phyloP scores from a whole-genome alignment of 2,329 filamentous ascomycete species.

The Cladophialophora chaetospira region DNA sequence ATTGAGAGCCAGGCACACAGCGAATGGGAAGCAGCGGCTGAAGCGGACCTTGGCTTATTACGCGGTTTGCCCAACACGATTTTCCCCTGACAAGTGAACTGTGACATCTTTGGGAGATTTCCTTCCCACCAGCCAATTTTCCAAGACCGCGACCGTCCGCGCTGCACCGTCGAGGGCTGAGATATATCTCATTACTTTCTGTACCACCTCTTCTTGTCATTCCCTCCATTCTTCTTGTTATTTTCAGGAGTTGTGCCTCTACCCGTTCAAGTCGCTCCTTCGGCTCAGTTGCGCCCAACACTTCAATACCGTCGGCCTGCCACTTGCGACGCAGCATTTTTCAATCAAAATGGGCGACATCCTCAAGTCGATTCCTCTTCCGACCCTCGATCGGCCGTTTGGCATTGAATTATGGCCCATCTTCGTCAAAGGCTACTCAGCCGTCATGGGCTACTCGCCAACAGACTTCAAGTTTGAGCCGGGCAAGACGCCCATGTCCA shows the following conservation, averaged over 20 bases:
- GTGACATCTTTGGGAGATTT: conserved; percentile 9
- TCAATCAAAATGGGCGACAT: conserved; percentile 23
- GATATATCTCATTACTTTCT: conserved; percentile 13
- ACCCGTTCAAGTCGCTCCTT: conserved; percentile 34
- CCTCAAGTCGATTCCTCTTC: conserved; percentile 54
- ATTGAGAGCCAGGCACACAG: conserved; percentile 20
- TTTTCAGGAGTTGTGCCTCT: conserved; percentile 10
- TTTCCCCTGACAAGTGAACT: conserved; percentile 21
- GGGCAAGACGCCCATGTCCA: conserved; percentile 86
- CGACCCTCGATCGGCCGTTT: conserved; percentile 88
- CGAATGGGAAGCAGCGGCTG: conserved; percentile 26
- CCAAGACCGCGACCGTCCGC: conserved; percentile 3
- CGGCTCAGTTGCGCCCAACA: conserved; percentile 23
- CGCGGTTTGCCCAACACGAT: conserved; percentile 6
- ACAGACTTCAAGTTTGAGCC: conserved; percentile 82
- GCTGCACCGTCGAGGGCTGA: not conserved
- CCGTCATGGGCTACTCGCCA: conserved; percentile 75
- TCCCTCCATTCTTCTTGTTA: conserved; percentile 5
- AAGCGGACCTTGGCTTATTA: conserved; percentile 19
- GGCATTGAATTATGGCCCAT: conserved; percentile 90
- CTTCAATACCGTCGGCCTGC: conserved; percentile 16
- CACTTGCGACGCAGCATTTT: conserved; percentile 1
- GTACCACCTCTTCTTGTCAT: conserved; percentile 3
- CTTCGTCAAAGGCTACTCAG: conserved; percentile 83
- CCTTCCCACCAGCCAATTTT: conserved; percentile 9